Evolutionary conservation across 257 asterid species (phyloP).

Genomic region (Paulownia fortunei): DNA sequence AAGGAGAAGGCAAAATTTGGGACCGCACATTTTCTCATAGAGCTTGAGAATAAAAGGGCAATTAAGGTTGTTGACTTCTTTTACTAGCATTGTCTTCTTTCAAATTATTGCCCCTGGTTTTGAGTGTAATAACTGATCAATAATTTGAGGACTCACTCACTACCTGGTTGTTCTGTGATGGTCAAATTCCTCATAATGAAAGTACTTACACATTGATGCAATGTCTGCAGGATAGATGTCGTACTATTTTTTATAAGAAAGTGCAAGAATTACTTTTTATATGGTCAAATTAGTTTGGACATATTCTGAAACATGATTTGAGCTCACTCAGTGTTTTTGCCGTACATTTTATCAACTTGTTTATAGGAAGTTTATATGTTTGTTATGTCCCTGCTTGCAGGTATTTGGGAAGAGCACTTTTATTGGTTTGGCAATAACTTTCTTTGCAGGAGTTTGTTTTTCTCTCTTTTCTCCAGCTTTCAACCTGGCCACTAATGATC

Average conservation of each 20-base stretch:
- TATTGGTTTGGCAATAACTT: conserved; percentile 76
- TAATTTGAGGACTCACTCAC: background rate
- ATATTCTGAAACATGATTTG: too few relatives aligned
- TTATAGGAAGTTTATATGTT: background rate
- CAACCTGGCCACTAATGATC: conserved; percentile 92
- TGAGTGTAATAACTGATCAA: background rate
- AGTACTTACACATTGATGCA: too few relatives aligned
- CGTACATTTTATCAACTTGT: too few relatives aligned
- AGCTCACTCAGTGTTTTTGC: too few relatives aligned
- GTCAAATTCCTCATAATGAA: too few relatives aligned
- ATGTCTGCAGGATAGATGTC: too few relatives aligned
- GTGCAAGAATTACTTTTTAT: too few relatives aligned
- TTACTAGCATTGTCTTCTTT: background rate
- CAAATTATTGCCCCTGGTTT: background rate
- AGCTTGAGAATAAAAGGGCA: conserved; percentile 78
- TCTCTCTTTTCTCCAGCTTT: conserved; percentile 93
- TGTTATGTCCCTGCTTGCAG: conserved; percentile 45
- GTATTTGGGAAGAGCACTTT: conserved; percentile 84
- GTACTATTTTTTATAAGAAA: too few relatives aligned
- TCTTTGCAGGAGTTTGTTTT: conserved; percentile 91
- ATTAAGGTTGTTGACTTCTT: conserved; percentile 67
- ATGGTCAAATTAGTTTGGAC: too few relatives aligned
- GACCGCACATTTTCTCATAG: conserved; percentile 77
- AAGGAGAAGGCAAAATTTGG: conserved; percentile 72
- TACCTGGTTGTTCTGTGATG: too few relatives aligned